Conservation (phyloP, 2,329 filamentous ascomycete species). For the Fusarium sp. region DNA sequence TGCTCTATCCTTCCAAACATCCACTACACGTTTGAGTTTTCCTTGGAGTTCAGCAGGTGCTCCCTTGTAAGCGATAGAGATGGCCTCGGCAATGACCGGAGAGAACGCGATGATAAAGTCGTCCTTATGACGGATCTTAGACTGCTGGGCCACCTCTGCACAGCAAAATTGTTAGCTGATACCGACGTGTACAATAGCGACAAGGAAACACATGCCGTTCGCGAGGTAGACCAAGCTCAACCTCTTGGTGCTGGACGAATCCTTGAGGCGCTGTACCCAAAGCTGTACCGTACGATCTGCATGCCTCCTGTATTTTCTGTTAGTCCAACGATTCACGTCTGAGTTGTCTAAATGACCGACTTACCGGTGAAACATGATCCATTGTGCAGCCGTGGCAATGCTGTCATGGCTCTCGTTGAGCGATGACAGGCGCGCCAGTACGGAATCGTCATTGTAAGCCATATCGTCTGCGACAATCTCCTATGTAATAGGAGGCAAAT, state of each 20-base stretch:
- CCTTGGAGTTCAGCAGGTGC: slow-evolving; percentile 87
- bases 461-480: slow-evolving; percentile 63
- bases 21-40: slow-evolving; percentile 90
- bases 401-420: slow-evolving; percentile 98
- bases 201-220: slow-evolving; percentile 76
- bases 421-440: slow-evolving; percentile 93
- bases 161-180: slow-evolving; percentile 18
- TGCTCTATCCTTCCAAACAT: slow-evolving; percentile 90
- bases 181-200: neutral
- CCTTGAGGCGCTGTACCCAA: slow-evolving; percentile 91
- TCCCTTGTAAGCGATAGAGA: slow-evolving; percentile 90
- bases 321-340: neutral
- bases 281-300: slow-evolving; percentile 92
- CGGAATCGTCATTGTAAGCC: slow-evolving; percentile 96
- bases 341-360: neutral
- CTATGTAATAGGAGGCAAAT: slow-evolving; percentile 1
- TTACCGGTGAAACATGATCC: slow-evolving; percentile 99
- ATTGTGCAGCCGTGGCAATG: slow-evolving; percentile 96
- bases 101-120: slow-evolving; percentile 95
- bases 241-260: slow-evolving; percentile 87
- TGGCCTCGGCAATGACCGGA: slow-evolving; percentile 93
- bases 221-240: slow-evolving; percentile 95
- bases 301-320: slow-evolving; percentile 76
- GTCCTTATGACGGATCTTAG: slow-evolving; percentile 90
- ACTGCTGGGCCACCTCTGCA: slow-evolving; percentile 94